Evolutionary conservation across 2,329 filamentous ascomycete genomes (phyloP), one percentile per base, ranked within the genome.

Genomic region (Aspergillus vadensis): DNA sequence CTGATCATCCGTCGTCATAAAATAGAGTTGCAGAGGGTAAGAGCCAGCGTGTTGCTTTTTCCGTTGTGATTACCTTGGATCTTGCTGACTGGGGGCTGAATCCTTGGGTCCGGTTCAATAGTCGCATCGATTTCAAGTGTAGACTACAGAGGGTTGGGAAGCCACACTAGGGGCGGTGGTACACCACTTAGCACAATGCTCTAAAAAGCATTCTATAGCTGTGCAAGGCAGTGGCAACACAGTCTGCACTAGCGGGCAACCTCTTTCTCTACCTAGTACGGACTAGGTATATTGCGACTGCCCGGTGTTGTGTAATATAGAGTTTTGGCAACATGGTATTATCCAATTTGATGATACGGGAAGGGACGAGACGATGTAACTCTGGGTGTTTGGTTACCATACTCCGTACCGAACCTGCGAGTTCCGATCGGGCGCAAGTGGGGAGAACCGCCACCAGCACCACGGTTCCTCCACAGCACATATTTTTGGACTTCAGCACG

Each of bases 51-150:
- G 38, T 19, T 55, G 39, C 12, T 8, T 14, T 2, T n/a, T 19
- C 12, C 12, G 8, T 41, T 15, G 36, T 12, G 30, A 12, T 27
- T 23, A 15, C 17, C n/a, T 36, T 30, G 53, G 39, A 55, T 44
- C 27, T 32, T 9, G 27, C 53, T 55, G 41, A 55, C 41, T 47
- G 53, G 53, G 53, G 53, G 53, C 41, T 47, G 41, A 47, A 55
- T 55, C 53, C 39, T 55, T 32, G 47, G 47, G 47, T 30, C 25
- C 25, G 14, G 47, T n/a, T 30, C 25, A 9, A 30, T 50, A 27
- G 47, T 50, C 47, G 15, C 25, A 32, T 50, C 15, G 47, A 17
- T 30, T 27, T n/a, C 25, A 50, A 32, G n/a, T 23, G 47, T 21
- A 19, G 15, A 19, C n/a, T 32, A n/a, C 44, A 32, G 47, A 50